These are phyloP conservation scores for Vigna angularis DNA, from an alignment of 306 rosid species.

Conservation along the genomic window DNA sequence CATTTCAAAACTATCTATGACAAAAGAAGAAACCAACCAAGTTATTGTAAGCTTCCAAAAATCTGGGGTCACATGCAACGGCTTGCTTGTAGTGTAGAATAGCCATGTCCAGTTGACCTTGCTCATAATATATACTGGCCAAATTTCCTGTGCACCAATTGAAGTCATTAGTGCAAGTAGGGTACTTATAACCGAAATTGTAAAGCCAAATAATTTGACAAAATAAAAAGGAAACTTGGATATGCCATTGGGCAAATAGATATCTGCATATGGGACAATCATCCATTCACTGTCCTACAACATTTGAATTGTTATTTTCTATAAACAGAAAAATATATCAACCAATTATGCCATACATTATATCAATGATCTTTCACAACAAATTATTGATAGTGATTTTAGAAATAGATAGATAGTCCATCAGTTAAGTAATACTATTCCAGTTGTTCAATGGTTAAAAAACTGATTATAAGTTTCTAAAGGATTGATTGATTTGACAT, in stretches of 20 bases:
- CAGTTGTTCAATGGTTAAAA: not conserved
- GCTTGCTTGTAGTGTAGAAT: conserved; percentile 97
- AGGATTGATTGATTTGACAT: not conserved
- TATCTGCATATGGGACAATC: not conserved
- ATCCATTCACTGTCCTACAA: not conserved
- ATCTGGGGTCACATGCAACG: conserved; percentile 83
- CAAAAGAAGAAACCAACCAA: conserved; percentile 67
- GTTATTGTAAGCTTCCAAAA: conserved; percentile 98
- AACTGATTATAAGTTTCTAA: not conserved
- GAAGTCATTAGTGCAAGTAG: not conserved
- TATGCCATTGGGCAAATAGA: not conserved
- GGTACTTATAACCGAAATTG: not conserved
- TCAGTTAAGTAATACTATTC: not conserved
- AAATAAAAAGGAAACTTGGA: conserved; percentile 3
- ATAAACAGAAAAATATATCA: not conserved
- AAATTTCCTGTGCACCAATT: conserved; percentile 73
- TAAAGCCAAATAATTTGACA: conserved; percentile 3
- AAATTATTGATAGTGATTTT: not conserved
- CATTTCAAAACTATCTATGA: not conserved
- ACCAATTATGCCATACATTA: not conserved
- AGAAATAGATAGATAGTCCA: not conserved
- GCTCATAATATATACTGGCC: conserved; percentile 91
- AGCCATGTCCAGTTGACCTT: conserved; percentile 95
- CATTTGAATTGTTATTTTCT: not conserved
- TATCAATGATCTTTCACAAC: not conserved